Base-by-base conservation (phyloP, 2,329 filamentous ascomycete genomes). In the Fusarium setosum region DNA sequence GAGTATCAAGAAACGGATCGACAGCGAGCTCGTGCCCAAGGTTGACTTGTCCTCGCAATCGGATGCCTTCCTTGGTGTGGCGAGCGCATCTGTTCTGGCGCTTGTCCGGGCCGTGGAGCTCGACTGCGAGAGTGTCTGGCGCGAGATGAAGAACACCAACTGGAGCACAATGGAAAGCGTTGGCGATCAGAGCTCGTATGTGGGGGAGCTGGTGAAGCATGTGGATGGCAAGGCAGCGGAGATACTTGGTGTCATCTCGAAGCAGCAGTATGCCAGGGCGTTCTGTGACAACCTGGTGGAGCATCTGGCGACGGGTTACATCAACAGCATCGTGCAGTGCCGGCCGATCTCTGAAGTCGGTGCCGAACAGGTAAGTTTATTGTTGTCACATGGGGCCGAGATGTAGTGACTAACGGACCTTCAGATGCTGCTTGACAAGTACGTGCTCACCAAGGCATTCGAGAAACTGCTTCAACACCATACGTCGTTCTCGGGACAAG, bases 221-320 rank as follows among this genome's bases (percentile, higher is more conserved):
- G 85, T 96, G 59, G 92, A 94, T 73, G 82, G 84, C 5, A 90
- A 89, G 65, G 87, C 92, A 13, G 85, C 86, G 24, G 92, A 96
- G 72, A 92, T 97, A 4, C 79, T 99, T 38, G 87, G 85, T 6
- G 80, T 94, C 44, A 83, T 98, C 11, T 89, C 92, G 66, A 98
- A 99, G 79, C 93, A 91, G 69, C 94, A 97, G 75, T 99, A 98
- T 76, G 93, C 94, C 10, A 86, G 96, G 60, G 94, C 96, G 0
- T 97, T 98, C 75, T 96, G 93, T 70, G 96, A 99, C 77, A 95
- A 98, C 67, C 82, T 98, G n/a, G 92, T 98, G 35, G 96, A 99
- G 76, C 86, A 92, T 64, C 81, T 98, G 65, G 91, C 92, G 15
- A 91, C 85, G 56, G 86, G 89, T 1, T 98, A 96, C 75, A 87